These are phyloP conservation scores for Pascua sp. DNA, from an alignment of 1,284 basidiomycete species.

Conservation along the genomic window DNA sequence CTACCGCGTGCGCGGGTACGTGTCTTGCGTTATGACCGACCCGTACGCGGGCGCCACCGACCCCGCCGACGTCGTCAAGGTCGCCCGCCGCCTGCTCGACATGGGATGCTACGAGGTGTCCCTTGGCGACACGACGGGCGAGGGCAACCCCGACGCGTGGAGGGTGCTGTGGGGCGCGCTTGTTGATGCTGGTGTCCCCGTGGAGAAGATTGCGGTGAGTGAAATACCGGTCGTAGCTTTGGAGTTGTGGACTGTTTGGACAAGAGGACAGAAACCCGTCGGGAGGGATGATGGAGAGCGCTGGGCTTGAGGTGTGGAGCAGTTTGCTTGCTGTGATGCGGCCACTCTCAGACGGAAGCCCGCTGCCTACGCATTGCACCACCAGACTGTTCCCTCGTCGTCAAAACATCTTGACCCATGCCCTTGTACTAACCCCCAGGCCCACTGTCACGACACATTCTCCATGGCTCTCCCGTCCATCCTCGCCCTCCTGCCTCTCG, in stretches of 20 bases:
- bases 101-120: constrained; percentile 96
- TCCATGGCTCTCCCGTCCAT: constrained; percentile 64
- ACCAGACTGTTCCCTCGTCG: neutral
- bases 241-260: neutral
- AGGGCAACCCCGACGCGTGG: constrained; percentile 70
- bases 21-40: constrained; percentile 73
- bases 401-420: neutral
- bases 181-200: constrained; percentile 52
- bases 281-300: too few relatives aligned
- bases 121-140: constrained; percentile 87
- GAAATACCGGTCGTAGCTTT: too few relatives aligned
- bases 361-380: too few relatives aligned
- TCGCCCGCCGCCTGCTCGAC: constrained; percentile 67
- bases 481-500: constrained; percentile 49
- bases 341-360: too few relatives aligned
- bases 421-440: constrained; percentile 3
- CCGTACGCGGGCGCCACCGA: constrained; percentile 81
- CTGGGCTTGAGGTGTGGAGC: too few relatives aligned
- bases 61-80: constrained; percentile 62
- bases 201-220: constrained; percentile 67
- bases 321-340: too few relatives aligned
- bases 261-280: neutral
- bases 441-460: constrained; percentile 82
- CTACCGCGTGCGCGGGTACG: constrained; percentile 79
- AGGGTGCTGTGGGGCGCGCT: constrained; percentile 67